Evolutionary conservation across 2,329 filamentous ascomycete genomes (phyloP), one percentile per base, ranked within the genome.

Genomic region (Alternaria triticimaculans): DNA sequence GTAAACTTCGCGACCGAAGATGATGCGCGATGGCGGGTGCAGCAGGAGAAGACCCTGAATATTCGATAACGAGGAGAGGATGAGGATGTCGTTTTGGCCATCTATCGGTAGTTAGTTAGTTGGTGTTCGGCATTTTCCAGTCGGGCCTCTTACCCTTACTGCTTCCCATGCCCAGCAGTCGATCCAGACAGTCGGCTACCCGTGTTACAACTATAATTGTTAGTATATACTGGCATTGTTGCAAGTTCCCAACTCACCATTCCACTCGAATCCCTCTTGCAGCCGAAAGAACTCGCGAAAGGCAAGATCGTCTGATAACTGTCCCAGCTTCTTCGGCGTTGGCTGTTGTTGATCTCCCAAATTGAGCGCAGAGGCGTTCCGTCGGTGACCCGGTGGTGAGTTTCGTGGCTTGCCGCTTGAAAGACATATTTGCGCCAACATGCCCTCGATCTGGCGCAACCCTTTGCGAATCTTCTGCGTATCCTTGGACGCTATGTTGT

Each of bases 211-310:
- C 93, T 88, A 45, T 7, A 28, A 43, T 26, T 46, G 43, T 59
- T 23, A 51, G 57, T 33, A 20, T 45, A 23, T 20, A 8, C 26
- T 14, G 11, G 20, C 6, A 25, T n/a, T 37, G 33, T n/a, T 37
- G 33, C 0, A 37, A n/a, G 33, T 37, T 5, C 33, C 15, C 33
- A 37, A 56, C 82, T 63, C 79, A 90, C 88, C 87, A 82, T 99
- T 99, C 92, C 94, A 98, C 83, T 98, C 93, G 78, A 99, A 99
- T 3, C 94, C 93, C 77, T 98, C 94, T 80, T 99, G 96, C 69
- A 98, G 80, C 79, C 97, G 93, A 84, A 97, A 97, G 84, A 98
- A 98, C 81, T 97, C 94, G 70, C 93, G 86, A 78, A 97, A 98
- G 20, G 94, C 95, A 20, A 92, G 93, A 80, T 98, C 96, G 67